Base-by-base conservation (phyloP, 2,329 filamentous ascomycete species). In the Penicillium griseofulvum region DNA sequence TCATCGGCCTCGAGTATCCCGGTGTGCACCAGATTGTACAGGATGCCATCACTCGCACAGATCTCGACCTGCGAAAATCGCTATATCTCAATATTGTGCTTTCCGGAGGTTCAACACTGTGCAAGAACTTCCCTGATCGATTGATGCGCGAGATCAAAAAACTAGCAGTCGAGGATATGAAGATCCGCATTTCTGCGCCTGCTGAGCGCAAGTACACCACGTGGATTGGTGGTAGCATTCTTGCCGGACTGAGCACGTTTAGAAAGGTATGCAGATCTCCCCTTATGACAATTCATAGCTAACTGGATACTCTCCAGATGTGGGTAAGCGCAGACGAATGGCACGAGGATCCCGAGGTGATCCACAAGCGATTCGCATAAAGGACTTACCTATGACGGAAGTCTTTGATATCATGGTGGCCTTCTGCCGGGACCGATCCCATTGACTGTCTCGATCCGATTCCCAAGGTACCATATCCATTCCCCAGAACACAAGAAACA, bases 261-360 rank as follows among this genome's bases (percentile, higher is more conserved):
- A 88, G 93, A 80, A 99, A 97, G 89, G 91, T 94, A 75, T 41
- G 58, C 49, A 17, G 73, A 82, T 71, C 44, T 16, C 28, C 22
- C 31, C 39, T 52, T 16, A 24, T 33, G 14, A 24, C 41, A 1
- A 2, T 37, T n/a, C 5, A 29, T 19, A 22, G 24, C 49, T 55
- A 47, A 62, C 46, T 16, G 5, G 37, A 9, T 9, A 29, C 19
- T 33, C n/a, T 53, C 31, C 72, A 96, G 93, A 99, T 99, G 94
- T 97, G 94, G 91, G 94, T 99, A 70, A 96, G 91, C 77, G 93
- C 96, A 72, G 94, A 97, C 71, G 94, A 99, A 80, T 99, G 94
- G 94, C 94, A 99, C 74, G 94, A 99, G 82, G 96, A 99, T 72
- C 94, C 94, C 17, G 93, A 99, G 71, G 94, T 99, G 68, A 97